These are phyloP conservation scores for Peronospora belbahrii DNA, from an alignment of 352 stramenopile species.

Conservation along the genomic window DNA sequence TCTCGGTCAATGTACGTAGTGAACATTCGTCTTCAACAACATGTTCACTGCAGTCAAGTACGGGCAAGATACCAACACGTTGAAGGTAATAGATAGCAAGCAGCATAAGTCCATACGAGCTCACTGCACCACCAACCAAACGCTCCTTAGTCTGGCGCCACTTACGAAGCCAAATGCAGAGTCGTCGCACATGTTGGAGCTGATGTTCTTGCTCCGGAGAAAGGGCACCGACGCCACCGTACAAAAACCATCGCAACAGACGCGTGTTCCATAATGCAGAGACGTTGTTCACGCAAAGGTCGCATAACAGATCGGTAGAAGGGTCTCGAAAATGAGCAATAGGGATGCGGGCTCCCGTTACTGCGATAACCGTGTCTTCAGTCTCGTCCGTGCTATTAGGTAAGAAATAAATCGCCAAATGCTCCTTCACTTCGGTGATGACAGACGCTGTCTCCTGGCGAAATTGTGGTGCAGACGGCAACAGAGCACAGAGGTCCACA, in stretches of 20 bases:
- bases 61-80: constrained; percentile 31
- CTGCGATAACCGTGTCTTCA: constrained; percentile 13
- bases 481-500: constrained; percentile 64
- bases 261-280: constrained; percentile 73
- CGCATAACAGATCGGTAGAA: constrained; percentile 33
- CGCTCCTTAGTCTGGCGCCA: constrained; percentile 35
- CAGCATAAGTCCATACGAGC: constrained; percentile 63
- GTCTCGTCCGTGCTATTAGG: constrained; percentile 7
- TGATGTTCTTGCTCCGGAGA: constrained; percentile 1
- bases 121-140: constrained; percentile 33
- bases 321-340: constrained; percentile 58
- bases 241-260: constrained; percentile 37
- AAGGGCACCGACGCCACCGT: constrained; percentile 1
- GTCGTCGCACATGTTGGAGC: constrained; percentile 11
- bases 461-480: constrained; percentile 44
- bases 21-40: constrained; percentile 14
- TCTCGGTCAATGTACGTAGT: constrained; percentile 17
- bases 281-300: constrained; percentile 81
- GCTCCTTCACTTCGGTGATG: constrained; percentile 56
- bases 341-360: constrained; percentile 48
- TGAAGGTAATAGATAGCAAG: constrained; percentile 70
- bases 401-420: constrained; percentile 52
- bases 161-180: constrained; percentile 51
- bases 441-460: constrained; percentile 33
- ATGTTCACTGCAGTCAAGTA: constrained; percentile 32